phyloP scores from a whole-genome alignment of 164 flowering plant genomes.

The Vitis labrusca region DNA sequence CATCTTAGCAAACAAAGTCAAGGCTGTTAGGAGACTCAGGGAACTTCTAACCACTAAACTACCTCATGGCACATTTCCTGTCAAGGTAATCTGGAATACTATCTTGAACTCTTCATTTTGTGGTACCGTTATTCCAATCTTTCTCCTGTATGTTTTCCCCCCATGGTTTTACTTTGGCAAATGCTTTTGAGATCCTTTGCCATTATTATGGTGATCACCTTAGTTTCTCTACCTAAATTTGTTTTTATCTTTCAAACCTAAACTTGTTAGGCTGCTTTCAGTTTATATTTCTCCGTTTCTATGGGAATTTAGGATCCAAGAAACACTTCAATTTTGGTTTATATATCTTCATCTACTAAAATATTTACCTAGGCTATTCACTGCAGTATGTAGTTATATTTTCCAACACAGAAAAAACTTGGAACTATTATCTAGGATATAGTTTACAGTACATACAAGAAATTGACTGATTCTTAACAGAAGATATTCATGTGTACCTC shows the following conservation, averaged over 20 bases:
- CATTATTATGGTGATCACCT: not conserved
- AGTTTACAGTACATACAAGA: not conserved
- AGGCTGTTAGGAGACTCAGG: conserved; percentile 92
- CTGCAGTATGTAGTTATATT: not conserved
- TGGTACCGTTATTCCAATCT: not conserved
- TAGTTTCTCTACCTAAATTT: not conserved
- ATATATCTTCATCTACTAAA: not conserved
- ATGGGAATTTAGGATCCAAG: not conserved
- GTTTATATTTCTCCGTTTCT: not conserved
- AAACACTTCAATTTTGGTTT: not conserved
- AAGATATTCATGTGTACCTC: no score
- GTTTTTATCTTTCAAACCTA: not conserved
- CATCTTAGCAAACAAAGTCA: conserved; percentile 95
- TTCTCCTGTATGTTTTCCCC: not conserved
- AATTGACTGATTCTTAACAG: not conserved
- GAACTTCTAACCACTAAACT: conserved; percentile 96
- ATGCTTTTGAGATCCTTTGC: not conserved
- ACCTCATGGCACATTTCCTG: conserved; percentile 89
- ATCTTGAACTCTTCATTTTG: conserved; percentile 1
- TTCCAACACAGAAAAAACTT: not conserved
- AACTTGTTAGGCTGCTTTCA: not conserved
- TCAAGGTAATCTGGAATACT: conserved; percentile 62
- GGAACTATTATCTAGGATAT: not conserved
- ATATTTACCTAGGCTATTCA: not conserved
- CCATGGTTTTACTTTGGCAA: not conserved